phyloP scores from a whole-genome alignment of 176 grass and related monocot species.

The Zoysia japonica region DNA sequence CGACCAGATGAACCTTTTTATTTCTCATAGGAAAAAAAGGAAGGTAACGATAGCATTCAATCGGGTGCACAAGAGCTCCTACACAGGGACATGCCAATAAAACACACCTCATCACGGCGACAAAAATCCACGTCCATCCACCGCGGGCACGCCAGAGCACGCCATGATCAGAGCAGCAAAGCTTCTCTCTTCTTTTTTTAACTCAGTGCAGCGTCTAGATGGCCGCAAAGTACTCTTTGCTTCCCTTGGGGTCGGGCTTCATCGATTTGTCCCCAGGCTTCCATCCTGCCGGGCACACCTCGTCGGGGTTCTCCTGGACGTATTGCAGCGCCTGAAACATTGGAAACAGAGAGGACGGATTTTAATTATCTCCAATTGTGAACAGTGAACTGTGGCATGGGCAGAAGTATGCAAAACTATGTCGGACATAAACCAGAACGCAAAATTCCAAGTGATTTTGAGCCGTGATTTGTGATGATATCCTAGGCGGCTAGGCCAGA shows the following conservation, averaged over 20 bases:
- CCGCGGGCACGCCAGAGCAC: background rate
- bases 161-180: conserved; percentile 19
- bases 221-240: conserved; percentile 81
- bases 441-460: background rate
- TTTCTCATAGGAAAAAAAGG: conserved; percentile 2
- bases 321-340: conserved; percentile 73
- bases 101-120: background rate
- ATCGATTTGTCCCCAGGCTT: conserved; percentile 82
- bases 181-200: background rate
- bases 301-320: conserved; percentile 94
- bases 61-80: conserved; percentile 22
- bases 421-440: background rate
- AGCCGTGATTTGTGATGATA: background rate
- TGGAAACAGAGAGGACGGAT: background rate
- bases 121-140: conserved; percentile 37
- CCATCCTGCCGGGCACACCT: conserved; percentile 91
- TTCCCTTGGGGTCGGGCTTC: conserved; percentile 85
- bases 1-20: background rate
- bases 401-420: background rate
- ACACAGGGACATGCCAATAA: conserved; percentile 13
- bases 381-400: background rate
- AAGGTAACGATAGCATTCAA: conserved; percentile 21
- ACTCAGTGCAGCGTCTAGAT: conserved; percentile 39
- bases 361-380: background rate
- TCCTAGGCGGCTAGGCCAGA: background rate